Percentiles rank a stretch among this genome's conserved stretches.
phyloP scores from a whole-genome alignment of 2,329 filamentous ascomycete genomes.

The Neofusicoccum cordaticola region DNA sequence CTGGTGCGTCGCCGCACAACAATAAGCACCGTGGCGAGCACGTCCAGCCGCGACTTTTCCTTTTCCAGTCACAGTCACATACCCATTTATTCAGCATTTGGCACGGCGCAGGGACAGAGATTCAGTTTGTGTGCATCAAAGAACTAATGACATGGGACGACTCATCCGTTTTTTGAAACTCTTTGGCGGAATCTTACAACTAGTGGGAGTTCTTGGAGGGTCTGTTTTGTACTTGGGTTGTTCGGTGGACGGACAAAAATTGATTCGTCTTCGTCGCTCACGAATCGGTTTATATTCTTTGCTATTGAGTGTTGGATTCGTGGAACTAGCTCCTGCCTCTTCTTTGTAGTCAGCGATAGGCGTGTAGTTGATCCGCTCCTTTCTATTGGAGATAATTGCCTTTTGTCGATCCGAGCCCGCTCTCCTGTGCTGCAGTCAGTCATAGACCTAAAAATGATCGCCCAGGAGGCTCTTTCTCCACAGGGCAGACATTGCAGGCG shows the following conservation, averaged over 20 bases:
- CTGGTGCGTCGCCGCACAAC: constrained; percentile 82
- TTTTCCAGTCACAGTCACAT: constrained; percentile 18
- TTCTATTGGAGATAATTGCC: constrained; percentile 13
- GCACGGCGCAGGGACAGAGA: constrained; percentile 36
- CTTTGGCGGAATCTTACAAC: constrained; percentile 15
- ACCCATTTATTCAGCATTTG: constrained; percentile 39
- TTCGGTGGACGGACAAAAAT: constrained; percentile 10
- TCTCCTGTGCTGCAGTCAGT: neutral
- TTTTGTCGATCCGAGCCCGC: neutral
- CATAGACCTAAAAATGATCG: neutral
- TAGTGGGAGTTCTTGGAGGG: constrained; percentile 15
- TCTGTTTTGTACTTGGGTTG: constrained; percentile 8
- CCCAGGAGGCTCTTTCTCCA: neutral
- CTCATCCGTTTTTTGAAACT: constrained; percentile 17
- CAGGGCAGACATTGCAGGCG: constrained; percentile 2
- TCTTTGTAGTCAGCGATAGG: constrained; percentile 4
- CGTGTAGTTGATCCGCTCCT: constrained; percentile 12
- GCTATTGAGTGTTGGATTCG: neutral
- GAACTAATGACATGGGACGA: constrained; percentile 19
- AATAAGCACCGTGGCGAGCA: constrained; percentile 18
- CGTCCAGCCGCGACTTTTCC: constrained; percentile 8
- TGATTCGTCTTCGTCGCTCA: constrained; percentile 11
- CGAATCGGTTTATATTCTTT: constrained; percentile 13
- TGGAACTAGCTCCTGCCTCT: neutral
- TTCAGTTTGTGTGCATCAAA: constrained; percentile 20